These are phyloP conservation scores for Loxodes magnus DNA, from an alignment of 73 alveolate genomes.

Conservation along the genomic window DNA sequence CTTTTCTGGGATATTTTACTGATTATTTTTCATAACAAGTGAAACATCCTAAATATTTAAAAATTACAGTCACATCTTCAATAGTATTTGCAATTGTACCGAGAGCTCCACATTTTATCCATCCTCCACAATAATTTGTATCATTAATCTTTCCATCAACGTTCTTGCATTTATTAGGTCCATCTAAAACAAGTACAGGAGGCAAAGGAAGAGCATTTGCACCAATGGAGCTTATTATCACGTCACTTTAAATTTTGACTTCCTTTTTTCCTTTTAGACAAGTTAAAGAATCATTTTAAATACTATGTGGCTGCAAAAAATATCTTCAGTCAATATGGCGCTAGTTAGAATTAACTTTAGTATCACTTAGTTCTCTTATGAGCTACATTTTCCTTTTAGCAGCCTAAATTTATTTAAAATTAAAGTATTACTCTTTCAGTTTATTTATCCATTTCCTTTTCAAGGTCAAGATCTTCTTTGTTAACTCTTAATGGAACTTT, in stretches of 20 bases:
- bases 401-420: not conserved
- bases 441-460: conserved; percentile 4
- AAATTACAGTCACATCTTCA: conserved; percentile 10
- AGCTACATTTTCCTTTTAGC: conserved; percentile 13
- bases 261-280: not conserved
- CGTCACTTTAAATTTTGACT: conserved; percentile 17
- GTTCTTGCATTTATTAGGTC: conserved; percentile 17
- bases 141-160: conserved; percentile 15
- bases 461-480: conserved; percentile 18
- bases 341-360: no score
- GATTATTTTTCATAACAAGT: conserved; percentile 13
- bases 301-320: no score
- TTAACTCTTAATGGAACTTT: conserved; percentile 9
- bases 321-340: no score
- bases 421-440: not conserved
- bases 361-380: no score
- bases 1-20: not conserved
- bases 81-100: conserved; percentile 69
- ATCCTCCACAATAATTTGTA: conserved; percentile 66
- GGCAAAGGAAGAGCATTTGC: conserved; percentile 18
- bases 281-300: not conserved
- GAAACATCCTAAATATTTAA: conserved; percentile 12
- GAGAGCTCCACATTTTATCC: conserved; percentile 73
- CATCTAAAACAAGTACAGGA: conserved; percentile 26
- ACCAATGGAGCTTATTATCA: conserved; percentile 32